Conservation (phyloP, 2,329 filamentous ascomycete species). For the Exophiala lecanii-corni region DNA sequence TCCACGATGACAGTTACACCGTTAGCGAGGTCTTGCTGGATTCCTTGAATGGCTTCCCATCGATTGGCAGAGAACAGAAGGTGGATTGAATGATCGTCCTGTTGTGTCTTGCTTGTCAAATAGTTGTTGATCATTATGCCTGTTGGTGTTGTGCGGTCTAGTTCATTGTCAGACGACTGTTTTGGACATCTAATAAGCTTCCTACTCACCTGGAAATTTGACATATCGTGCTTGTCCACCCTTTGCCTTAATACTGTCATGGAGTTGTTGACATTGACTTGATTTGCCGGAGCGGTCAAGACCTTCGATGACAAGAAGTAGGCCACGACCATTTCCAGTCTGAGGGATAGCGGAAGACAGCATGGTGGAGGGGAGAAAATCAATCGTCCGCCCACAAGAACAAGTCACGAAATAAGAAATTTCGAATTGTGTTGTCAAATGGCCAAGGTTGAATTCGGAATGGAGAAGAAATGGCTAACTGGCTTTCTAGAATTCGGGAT, state of each 20-base stretch:
- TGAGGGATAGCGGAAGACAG: too few species aligned
- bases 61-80: constrained; percentile 86
- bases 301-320: constrained; percentile 80
- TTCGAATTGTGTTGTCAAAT: too few species aligned
- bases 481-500: too few species aligned
- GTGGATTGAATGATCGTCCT: constrained; percentile 87
- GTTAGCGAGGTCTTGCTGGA: constrained; percentile 48
- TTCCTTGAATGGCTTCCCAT: constrained; percentile 61
- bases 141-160: constrained; percentile 77
- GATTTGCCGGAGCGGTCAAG: constrained; percentile 89
- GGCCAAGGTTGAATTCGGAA: too few species aligned
- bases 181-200: not conserved
- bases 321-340: too few species aligned
- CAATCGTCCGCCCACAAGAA: too few species aligned
- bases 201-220: constrained; percentile 59
- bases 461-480: too few species aligned
- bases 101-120: constrained; percentile 64
- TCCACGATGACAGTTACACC: constrained; percentile 81
- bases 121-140: constrained; percentile 84
- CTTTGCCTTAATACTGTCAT: constrained; percentile 46
- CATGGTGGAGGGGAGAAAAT: too few species aligned
- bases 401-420: too few species aligned
- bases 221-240: constrained; percentile 54
- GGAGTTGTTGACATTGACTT: constrained; percentile 73
- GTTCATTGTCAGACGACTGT: not conserved